These are phyloP conservation scores for Symbiotaphrina buchneri DNA, from an alignment of 495 filamentous ascomycete genomes.

Conservation along the genomic window DNA sequence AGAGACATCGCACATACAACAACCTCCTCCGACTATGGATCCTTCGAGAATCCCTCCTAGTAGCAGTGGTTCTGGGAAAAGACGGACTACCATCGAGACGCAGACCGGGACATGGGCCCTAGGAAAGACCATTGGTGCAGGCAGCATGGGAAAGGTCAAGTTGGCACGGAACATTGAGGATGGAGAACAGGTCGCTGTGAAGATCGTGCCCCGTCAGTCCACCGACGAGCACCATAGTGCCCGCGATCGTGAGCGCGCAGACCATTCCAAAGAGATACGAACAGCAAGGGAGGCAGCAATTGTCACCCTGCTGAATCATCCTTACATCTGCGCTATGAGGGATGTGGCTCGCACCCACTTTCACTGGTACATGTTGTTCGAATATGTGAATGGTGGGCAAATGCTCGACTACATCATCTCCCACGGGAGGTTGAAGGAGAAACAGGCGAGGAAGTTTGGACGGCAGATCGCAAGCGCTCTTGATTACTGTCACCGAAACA, in stretches of 20 bases:
- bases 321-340: constrained; percentile 90
- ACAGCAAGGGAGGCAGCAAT: constrained; percentile 95
- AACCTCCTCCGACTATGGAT: constrained; percentile 5
- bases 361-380: constrained; percentile 99
- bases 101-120: constrained; percentile 75
- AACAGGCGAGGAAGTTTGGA: constrained; percentile 93
- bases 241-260: constrained; percentile 66
- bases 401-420: constrained; percentile 99
- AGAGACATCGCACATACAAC: constrained; percentile 10
- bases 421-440: constrained; percentile 92
- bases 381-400: constrained; percentile 97
- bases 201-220: constrained; percentile 86
- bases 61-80: constrained; percentile 12
- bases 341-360: constrained; percentile 90
- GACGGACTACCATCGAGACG: constrained; percentile 66
- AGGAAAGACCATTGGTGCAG: constrained; percentile 92
- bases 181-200: constrained; percentile 81
- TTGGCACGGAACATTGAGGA: constrained; percentile 62
- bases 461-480: constrained; percentile 95
- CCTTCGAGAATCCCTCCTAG: neutral
- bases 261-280: constrained; percentile 89
- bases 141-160: constrained; percentile 95
- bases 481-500: constrained; percentile 97
- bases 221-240: constrained; percentile 64
- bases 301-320: constrained; percentile 82